Percentiles rank a stretch among this genome's conserved stretches.
These are phyloP conservation scores for Podospora appendiculata DNA, from an alignment of 495 filamentous ascomycete species.

Conservation along the genomic window DNA sequence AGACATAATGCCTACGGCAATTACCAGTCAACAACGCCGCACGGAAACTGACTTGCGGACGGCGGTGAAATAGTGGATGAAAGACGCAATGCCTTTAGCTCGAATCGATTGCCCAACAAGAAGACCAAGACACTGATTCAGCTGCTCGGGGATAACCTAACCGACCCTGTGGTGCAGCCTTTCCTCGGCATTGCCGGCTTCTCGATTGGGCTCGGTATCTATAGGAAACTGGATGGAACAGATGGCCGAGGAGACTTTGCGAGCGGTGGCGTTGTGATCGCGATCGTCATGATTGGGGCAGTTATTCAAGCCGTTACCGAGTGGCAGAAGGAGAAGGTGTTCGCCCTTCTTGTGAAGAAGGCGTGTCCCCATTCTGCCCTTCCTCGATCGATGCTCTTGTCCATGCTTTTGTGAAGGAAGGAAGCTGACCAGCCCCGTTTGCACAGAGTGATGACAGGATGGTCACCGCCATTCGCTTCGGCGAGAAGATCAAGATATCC, in stretches of 20 bases:
- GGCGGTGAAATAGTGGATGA: no score
- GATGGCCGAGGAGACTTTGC: constrained; percentile 40
- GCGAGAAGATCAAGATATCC: constrained; percentile 66
- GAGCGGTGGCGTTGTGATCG: constrained; percentile 65
- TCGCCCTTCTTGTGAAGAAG: constrained; percentile 62
- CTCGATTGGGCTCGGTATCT: constrained; percentile 74
- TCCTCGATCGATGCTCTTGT: no score
- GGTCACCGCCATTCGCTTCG: constrained; percentile 71
- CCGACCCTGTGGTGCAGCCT: constrained; percentile 76
- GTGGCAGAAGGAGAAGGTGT: constrained; percentile 66
- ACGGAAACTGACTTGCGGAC: no score
- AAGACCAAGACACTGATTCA: constrained; percentile 62
- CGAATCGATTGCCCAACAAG: constrained; percentile 62
- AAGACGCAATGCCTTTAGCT: constrained; percentile 36
- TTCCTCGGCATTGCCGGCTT: constrained; percentile 72
- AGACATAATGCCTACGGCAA: no score
- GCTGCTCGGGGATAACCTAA: constrained; percentile 61
- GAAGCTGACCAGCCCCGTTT: not conserved
- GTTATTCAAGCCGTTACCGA: constrained; percentile 62
- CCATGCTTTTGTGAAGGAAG: no score
- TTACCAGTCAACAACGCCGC: no score
- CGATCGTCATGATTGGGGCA: constrained; percentile 62
- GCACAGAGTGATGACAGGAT: constrained; percentile 54
- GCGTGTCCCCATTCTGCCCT: not conserved
- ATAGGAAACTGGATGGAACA: constrained; percentile 10